A percentile compares a stretch with the other conserved stretches of the same genome.
Evolutionary conservation across 176 grass and related monocot genomes (phyloP).

Genomic region (Calamus simplicifolius): DNA sequence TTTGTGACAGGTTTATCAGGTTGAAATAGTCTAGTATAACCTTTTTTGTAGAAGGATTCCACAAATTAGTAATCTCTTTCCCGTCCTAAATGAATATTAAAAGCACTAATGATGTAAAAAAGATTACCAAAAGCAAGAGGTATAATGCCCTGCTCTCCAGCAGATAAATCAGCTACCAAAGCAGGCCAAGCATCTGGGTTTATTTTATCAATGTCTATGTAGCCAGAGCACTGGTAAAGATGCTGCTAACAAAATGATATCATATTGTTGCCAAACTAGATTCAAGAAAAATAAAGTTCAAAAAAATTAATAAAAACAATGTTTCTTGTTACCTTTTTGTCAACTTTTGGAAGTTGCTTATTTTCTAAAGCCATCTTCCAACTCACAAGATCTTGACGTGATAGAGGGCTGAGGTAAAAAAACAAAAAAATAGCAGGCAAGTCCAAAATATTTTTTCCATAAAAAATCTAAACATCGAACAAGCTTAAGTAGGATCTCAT

Average conservation of each 20-base stretch:
- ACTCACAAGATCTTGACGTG: slow-evolving; percentile 84
- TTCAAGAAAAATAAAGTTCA: no score
- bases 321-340: slow-evolving; percentile 61
- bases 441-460: not conserved
- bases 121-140: slow-evolving; percentile 90
- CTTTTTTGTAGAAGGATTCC: slow-evolving; percentile 23
- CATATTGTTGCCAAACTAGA: not conserved
- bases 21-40: slow-evolving; percentile 94
- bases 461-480: no score
- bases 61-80: not conserved
- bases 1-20: slow-evolving; percentile 91
- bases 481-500: no score
- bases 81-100: not conserved
- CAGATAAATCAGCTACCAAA: slow-evolving; percentile 60
- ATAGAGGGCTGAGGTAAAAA: slow-evolving; percentile 44
- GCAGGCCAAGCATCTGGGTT: slow-evolving; percentile 80
- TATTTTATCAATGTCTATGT: slow-evolving; percentile 93
- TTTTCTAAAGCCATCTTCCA: slow-evolving; percentile 97
- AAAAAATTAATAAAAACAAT: no score
- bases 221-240: slow-evolving; percentile 62
- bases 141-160: slow-evolving; percentile 85
- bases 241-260: slow-evolving; percentile 25
- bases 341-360: slow-evolving; percentile 58
- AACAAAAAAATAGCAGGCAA: slow-evolving; percentile 1
- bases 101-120: slow-evolving; percentile 12